Evolutionary conservation across 257 asterid genomes (phyloP), one percentile per base, ranked within the genome.

Genomic region (Solanum virginianum): DNA sequence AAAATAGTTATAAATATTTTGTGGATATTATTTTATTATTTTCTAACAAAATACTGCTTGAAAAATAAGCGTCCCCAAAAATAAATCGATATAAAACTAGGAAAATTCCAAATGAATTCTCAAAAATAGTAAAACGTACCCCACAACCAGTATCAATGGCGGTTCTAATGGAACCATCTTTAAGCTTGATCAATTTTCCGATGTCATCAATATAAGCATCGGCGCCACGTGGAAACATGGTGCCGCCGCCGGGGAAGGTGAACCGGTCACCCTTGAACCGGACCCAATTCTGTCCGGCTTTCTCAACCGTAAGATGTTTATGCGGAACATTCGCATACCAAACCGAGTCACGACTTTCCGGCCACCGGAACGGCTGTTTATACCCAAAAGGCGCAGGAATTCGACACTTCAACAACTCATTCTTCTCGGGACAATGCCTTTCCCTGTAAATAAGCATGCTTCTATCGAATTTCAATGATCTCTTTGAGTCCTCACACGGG

Each of bases 131-230:
- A 56, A 47, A 55, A 84, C 88, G 59, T 79, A 91, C 99, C 92
- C 99, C 98, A 65, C 99, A 96, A 15, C 99, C 99, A 26, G 99
- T 96, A 56, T 96, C 99, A 82, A 96, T 90, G 90, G 98, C 97
- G 62, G 99, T 94, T 88, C 99, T 86, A 22, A 94, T 81, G 1
- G 95, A 88, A 36, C 99, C 99, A 63, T 90, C 93, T 4, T 60
- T n/a, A 53, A 95, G 96, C 85, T 93, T 89, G 80, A 96, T 91
- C 84, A 95, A 59, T 39, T 90, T 93, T 11, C 95, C 98, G 88
- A 96, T 93, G 77, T 96, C 98, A 65, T 93, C 96, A 13, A 96
- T 96, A 85, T 96, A 96, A 10, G 97, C 96, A 53, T 89, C 90
- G 8, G 98, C 99, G 72, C 99, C 99, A 63, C 98, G 98, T 80